Conservation (phyloP, 1,284 basidiomycete genomes). For the Rhizoctonia solani region DNA sequence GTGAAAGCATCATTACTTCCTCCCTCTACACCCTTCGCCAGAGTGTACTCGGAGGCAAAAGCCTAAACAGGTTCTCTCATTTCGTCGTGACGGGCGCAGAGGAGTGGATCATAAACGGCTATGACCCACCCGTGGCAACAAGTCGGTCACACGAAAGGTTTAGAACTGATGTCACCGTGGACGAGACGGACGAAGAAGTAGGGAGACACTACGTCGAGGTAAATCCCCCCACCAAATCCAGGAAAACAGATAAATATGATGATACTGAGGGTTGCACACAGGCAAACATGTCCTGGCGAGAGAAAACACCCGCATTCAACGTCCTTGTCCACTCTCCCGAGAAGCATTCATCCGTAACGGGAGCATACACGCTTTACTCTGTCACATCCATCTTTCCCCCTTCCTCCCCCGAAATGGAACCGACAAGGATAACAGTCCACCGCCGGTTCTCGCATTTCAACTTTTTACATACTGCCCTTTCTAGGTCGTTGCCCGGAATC, state of each 20-base stretch:
- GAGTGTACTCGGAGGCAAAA: conserved; percentile 73
- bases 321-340: conserved; percentile 80
- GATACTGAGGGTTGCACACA: no score
- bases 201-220: conserved; percentile 73
- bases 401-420: conserved; percentile 3
- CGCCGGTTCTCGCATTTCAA: conserved; percentile 85
- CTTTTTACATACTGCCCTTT: conserved; percentile 70
- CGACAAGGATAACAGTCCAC: conserved; percentile 66
- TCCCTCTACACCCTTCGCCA: conserved; percentile 63
- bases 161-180: conserved; percentile 28
- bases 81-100: conserved; percentile 87
- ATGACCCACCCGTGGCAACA: conserved; percentile 39
- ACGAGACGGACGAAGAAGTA: conserved; percentile 43
- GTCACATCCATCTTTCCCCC: conserved; percentile 72
- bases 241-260: no score
- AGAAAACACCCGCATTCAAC: conserved; percentile 69
- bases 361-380: conserved; percentile 74
- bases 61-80: conserved; percentile 77
- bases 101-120: conserved; percentile 72
- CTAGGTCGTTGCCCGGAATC: conserved; percentile 69
- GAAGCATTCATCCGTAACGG: conserved; percentile 67
- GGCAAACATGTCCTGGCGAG: conserved; percentile 62
- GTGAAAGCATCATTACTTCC: conserved; percentile 60
- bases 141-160: conserved; percentile 39
- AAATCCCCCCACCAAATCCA: conserved; percentile 52